Evolutionary conservation across 257 asterid genomes (phyloP).

Genomic region (Scutellaria barbata): DNA sequence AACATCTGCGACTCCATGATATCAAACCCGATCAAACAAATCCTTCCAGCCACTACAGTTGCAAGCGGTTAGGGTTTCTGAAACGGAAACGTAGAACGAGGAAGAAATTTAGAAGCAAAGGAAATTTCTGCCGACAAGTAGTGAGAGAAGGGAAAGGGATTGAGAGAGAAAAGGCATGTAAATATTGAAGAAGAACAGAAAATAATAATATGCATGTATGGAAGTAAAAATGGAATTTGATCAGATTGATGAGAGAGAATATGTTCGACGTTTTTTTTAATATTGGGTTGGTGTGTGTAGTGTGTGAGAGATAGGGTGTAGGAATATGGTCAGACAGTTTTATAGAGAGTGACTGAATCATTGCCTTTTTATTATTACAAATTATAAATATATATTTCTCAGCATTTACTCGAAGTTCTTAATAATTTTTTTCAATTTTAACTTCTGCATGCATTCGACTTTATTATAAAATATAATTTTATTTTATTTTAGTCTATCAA

Average conservation of each 20-base stretch:
- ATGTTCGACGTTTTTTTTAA: conserved; percentile 26
- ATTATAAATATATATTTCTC: conserved; percentile 4
- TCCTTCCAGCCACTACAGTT: too few relatives aligned
- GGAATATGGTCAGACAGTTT: conserved; percentile 21
- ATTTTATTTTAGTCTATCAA: too few relatives aligned
- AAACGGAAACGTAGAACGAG: background rate
- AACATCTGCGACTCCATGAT: conserved; percentile 34
- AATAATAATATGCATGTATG: conserved; percentile 25
- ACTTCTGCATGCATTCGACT: background rate
- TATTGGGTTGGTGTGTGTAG: conserved; percentile 5
- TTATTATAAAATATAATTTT: background rate
- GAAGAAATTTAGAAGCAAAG: background rate
- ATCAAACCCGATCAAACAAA: background rate
- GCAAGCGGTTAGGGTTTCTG: too few relatives aligned
- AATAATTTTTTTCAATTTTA: background rate
- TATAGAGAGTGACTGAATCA: conserved; percentile 35
- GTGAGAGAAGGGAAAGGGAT: too few relatives aligned
- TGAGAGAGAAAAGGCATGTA: conserved; percentile 32
- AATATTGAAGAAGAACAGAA: conserved; percentile 25
- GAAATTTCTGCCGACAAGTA: too few relatives aligned
- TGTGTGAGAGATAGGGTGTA: conserved; percentile 20
- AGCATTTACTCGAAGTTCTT: too few relatives aligned
- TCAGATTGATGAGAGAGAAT: background rate
- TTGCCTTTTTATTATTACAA: conserved; percentile 17
- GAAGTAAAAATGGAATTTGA: conserved; percentile 26